Evolutionary conservation across 2,329 filamentous ascomycete species (phyloP).

Genomic region (Alternaria sp.): DNA sequence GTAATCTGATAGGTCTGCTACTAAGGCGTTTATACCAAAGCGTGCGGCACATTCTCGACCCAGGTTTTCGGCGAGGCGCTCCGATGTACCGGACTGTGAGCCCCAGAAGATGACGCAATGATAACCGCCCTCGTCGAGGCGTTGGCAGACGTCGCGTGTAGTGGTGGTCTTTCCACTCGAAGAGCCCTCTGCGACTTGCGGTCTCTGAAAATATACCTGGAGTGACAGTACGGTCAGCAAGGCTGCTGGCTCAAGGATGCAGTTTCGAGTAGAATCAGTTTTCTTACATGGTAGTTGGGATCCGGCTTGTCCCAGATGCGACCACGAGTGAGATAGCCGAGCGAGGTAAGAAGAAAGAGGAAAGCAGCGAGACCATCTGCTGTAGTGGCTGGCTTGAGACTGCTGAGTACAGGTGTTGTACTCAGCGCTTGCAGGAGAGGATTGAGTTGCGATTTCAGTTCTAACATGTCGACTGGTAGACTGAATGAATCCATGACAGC

Average conservation of each 20-base stretch:
- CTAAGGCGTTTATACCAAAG: conserved; percentile 54
- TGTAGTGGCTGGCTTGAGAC: conserved; percentile 45
- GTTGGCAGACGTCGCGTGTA: conserved; percentile 60
- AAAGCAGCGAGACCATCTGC: conserved; percentile 52
- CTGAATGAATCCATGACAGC: conserved; percentile 26
- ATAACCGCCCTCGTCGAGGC: conserved; percentile 51
- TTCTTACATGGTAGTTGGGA: conserved; percentile 54
- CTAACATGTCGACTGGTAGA: conserved; percentile 24
- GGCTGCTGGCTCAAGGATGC: neutral
- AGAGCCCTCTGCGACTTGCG: conserved; percentile 54
- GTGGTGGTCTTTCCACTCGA: conserved; percentile 23
- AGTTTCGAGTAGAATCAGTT: neutral
- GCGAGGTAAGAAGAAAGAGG: conserved; percentile 48
- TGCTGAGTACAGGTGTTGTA: conserved; percentile 22
- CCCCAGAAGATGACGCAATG: conserved; percentile 58
- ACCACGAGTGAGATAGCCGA: conserved; percentile 56
- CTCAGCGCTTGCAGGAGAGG: conserved; percentile 23
- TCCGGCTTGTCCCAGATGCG: conserved; percentile 60
- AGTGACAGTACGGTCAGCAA: neutral
- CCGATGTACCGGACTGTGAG: conserved; percentile 60
- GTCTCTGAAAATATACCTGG: conserved; percentile 58
- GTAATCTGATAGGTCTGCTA: conserved; percentile 59
- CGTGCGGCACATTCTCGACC: conserved; percentile 52
- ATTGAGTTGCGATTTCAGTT: conserved; percentile 26
- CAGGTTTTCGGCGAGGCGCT: conserved; percentile 55